Base-by-base conservation (phyloP, 805 yeast genomes). In the Kazachstania viticola region DNA sequence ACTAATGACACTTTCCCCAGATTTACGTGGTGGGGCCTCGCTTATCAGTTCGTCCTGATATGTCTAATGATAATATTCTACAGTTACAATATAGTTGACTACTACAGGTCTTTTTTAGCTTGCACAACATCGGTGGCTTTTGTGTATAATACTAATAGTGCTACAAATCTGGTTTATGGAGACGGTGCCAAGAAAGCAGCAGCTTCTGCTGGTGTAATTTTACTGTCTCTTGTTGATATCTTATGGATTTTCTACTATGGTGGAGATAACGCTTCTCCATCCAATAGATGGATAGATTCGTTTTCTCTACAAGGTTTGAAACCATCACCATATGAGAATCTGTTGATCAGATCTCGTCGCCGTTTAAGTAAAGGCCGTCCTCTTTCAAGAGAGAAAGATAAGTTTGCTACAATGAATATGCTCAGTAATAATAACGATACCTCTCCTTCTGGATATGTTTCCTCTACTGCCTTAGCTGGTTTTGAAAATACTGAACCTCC, bases 11-110 rank as follows among this genome's bases (percentile, higher is more conserved):
- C 56, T 5, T 83, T 79, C 50, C 95, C 96, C 1, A 71, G 73
- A 41, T 80, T 88, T 57, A 73, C 91, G 4, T 88, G 98, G 98
- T 91, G 98, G 98, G 94, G 94, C 1, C 56, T 91, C 5, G 87
- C 80, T 2, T 91, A 73, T 50, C 76, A 88, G 57, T 61, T 85
- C 14, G 39, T 82, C 19, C 43, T 83, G 26, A 65, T 80, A 14
- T 44, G 73, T 4, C 52, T 64, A 14, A 65, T 71, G 37, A 65
- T 67, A 26, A 45, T 64, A 34, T 62, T 73, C 40, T 83, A 70
- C 57, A 67, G 74, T 53, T 60, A 59, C 46, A 77, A 79, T 56
- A 58, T 73, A 27, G 63, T 83, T 37, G 84, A 80, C 49, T 65
- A 71, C 38, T 83, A 91, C 60, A 71, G 79, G 45, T 58, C 63